Evolutionary conservation across 495 filamentous ascomycete genomes (phyloP).

Genomic region (Arthonia radiata): DNA sequence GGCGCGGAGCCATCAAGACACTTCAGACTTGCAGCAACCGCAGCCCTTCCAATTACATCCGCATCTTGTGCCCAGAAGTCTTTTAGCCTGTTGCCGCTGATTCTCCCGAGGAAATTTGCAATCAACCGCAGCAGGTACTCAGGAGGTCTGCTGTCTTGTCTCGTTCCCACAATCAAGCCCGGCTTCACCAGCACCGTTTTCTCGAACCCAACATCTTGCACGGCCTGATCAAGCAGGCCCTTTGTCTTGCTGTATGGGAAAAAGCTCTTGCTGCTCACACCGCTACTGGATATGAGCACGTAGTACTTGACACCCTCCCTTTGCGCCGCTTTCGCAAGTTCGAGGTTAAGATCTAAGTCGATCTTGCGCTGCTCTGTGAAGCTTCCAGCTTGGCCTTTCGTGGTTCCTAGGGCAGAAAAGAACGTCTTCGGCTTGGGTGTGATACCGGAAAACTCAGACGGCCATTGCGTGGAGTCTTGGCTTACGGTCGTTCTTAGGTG

Average conservation of each 20-base stretch:
- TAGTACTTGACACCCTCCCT: conserved; percentile 36
- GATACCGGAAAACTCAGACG: too few species aligned
- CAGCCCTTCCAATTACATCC: conserved; percentile 47
- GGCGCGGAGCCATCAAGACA: conserved; percentile 14
- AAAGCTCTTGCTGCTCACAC: too few species aligned
- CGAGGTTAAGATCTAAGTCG: conserved; percentile 49
- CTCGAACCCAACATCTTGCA: conserved; percentile 45
- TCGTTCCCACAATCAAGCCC: conserved; percentile 44
- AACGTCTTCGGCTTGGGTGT: conserved; percentile 18
- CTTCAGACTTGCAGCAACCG: conserved; percentile 29
- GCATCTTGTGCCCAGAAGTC: conserved; percentile 51
- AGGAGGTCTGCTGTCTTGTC: conserved; percentile 28
- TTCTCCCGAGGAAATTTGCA: conserved; percentile 21
- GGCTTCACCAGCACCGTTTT: conserved; percentile 49
- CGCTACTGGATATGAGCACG: conserved; percentile 33
- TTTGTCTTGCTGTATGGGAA: conserved; percentile 57
- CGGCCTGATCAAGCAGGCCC: conserved; percentile 51
- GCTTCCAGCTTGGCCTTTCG: conserved; percentile 35
- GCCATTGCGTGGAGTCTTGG: too few species aligned
- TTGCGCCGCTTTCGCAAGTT: conserved; percentile 39
- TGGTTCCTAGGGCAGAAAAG: conserved; percentile 43
- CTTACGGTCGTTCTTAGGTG: too few species aligned
- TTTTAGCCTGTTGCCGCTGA: conserved; percentile 29
- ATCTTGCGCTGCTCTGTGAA: conserved; percentile 52
- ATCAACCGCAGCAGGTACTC: conserved; percentile 24